Conservation (phyloP, 148 eudicot genomes). For the Silene uniflora region DNA sequence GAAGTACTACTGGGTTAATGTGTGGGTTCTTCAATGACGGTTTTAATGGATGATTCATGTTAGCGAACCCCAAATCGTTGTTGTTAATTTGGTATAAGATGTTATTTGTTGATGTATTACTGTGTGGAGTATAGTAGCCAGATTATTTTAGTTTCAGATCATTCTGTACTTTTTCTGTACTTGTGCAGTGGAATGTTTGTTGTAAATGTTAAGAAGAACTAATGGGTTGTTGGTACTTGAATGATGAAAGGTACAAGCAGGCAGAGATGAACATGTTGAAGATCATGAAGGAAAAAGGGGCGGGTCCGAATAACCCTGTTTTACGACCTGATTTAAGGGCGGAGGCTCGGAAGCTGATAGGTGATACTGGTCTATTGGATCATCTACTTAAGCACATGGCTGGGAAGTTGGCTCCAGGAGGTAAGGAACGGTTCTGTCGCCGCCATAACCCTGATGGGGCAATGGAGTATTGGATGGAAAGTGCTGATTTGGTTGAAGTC, state of each 20-base stretch:
- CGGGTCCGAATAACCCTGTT: slow-evolving; percentile 58
- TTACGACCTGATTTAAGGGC: slow-evolving; percentile 65
- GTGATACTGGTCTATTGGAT: slow-evolving; percentile 89
- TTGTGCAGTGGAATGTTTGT: slow-evolving; percentile 16
- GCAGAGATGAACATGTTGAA: slow-evolving; percentile 69
- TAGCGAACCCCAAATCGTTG: too few species aligned
- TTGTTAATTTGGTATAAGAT: too few species aligned
- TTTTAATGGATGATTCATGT: too few species aligned
- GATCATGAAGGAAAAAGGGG: slow-evolving; percentile 74
- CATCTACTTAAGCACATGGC: slow-evolving; percentile 96
- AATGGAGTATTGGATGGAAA: slow-evolving; percentile 95
- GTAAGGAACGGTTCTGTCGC: slow-evolving; percentile 66
- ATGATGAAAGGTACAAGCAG: slow-evolving; percentile 52
- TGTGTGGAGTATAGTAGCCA: neutral
- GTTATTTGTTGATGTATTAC: too few species aligned
- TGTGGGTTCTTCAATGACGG: too few species aligned
- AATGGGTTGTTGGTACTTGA: slow-evolving; percentile 10
- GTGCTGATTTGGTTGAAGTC: slow-evolving; percentile 62
- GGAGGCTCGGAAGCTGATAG: slow-evolving; percentile 77
- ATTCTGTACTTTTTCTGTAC: slow-evolving; percentile 5
- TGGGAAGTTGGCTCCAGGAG: slow-evolving; percentile 80
- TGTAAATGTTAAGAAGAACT: neutral
- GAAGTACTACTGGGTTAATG: neutral
- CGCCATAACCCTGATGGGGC: slow-evolving; percentile 86
- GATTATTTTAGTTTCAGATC: neutral